Base-by-base conservation (phyloP, 805 yeast genomes). In the Wickerhamiella allomyrinae region DNA sequence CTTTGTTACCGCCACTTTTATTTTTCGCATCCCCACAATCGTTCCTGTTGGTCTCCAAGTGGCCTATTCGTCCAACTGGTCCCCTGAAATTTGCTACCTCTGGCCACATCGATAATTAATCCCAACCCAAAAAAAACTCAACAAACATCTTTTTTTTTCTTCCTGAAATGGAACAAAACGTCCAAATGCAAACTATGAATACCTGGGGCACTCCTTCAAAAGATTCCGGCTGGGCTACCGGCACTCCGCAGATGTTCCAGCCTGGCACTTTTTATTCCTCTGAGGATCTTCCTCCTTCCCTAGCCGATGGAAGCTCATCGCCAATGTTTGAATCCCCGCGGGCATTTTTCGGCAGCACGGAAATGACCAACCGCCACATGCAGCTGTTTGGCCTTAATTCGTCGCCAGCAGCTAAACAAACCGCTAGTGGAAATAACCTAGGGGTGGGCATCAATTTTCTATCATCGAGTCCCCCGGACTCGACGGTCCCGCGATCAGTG, bases 291-390 rank as follows among this genome's bases (percentile, higher is more conserved):
- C 46, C 48, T 8, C 49, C 52, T 3, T 40, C 49, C 13, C 35
- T 49, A 27, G 37, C 48, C 13, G 44, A 34, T 17, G 51, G 49
- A n/a, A 42, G 45, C 40, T 48, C 51, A 5, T 48, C 53, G 10
- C 49, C 53, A n/a, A 33, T 24, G 7, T 34, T 38, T 17, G 46
- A 43, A 7, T 46, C 49, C 3, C 50, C 51, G 19, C 37, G 35
- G 3, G 39, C 44, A 3, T 41, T 43, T 4, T 38, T 21, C 14
- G 15, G n/a, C 8, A 31, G 21, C 8, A 27, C 13, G 8, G 31
- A 27, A 14, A 7, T 27, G 31, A 11, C 9, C 8, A 14, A 27
- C 5, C 31, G 31, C 9, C 31, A 27, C 8, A 11, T n/a, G 8
- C 31, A 27, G 17, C 31, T 27, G 5, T 8, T 27, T 3, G 31